These are phyloP conservation scores for Hibiscus mutabilis DNA, from an alignment of 345 rosid genomes.

Conservation along the genomic window DNA sequence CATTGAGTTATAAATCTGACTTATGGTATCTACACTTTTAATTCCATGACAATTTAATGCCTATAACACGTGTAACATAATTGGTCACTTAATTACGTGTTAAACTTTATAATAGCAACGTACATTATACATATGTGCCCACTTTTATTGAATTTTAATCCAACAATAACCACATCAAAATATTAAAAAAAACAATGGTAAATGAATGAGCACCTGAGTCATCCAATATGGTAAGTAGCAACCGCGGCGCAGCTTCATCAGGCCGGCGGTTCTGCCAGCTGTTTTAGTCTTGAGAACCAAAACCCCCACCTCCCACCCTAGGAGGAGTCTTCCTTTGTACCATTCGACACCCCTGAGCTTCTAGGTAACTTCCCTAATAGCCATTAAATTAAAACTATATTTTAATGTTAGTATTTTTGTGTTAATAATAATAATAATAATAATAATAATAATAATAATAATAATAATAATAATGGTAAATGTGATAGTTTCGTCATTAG, in stretches of 20 bases:
- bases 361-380: not conserved
- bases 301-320: not conserved
- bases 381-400: not conserved
- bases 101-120: too few species aligned
- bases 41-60: too few species aligned
- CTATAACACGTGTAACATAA: too few species aligned
- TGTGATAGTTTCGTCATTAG: not conserved
- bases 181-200: too few species aligned
- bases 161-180: too few species aligned
- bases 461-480: too few species aligned
- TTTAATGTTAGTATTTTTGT: not conserved
- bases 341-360: not conserved
- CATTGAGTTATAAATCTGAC: too few species aligned
- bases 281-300: not conserved
- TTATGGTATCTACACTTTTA: too few species aligned
- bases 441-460: too few species aligned
- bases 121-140: too few species aligned
- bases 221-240: not conserved
- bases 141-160: too few species aligned
- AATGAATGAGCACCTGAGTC: not conserved
- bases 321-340: not conserved
- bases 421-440: not conserved
- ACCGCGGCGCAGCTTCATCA: not conserved
- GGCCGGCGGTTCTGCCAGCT: constrained; percentile 6
- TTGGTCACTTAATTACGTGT: too few species aligned